Evolutionary conservation across 768 basidiomycete species (phyloP).

Genomic region (Rhodotorula paludigena): DNA sequence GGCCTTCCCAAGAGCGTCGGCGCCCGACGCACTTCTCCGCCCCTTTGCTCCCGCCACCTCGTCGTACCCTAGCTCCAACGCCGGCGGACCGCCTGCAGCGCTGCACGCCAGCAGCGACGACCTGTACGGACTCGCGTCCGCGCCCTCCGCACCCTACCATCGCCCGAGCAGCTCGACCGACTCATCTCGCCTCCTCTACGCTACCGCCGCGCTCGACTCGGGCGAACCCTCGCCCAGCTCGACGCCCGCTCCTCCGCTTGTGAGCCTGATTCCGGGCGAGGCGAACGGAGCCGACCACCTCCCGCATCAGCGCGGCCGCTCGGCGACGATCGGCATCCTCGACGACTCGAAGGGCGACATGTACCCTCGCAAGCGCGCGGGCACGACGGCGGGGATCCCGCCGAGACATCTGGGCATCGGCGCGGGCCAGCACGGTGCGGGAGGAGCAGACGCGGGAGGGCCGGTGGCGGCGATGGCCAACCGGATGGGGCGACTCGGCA

Average conservation of each 20-base stretch:
- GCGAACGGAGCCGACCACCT: neutral
- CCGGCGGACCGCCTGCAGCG: neutral
- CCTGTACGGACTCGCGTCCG: neutral
- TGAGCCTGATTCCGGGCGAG: constrained; percentile 5
- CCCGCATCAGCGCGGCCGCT: constrained; percentile 13
- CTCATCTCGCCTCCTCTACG: constrained; percentile 33
- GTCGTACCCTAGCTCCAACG: constrained; percentile 4
- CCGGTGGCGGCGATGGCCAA: constrained; percentile 32
- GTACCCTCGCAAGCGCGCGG: constrained; percentile 23
- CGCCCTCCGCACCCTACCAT: constrained; percentile 18
- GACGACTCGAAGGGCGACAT: constrained; percentile 25
- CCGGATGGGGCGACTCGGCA: constrained; percentile 19
- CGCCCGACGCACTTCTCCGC: constrained; percentile 1
- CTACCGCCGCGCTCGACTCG: constrained; percentile 2
- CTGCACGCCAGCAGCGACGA: neutral
- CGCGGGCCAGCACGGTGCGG: neutral
- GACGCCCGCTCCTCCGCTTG: constrained; percentile 7
- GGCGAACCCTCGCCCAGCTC: neutral
- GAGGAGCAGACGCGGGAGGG: neutral
- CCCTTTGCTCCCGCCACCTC: neutral
- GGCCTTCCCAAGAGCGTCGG: constrained; percentile 19
- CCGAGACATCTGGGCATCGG: constrained; percentile 15
- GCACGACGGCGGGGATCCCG: constrained; percentile 28
- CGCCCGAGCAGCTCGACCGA: constrained; percentile 31
- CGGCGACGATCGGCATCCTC: constrained; percentile 35